Percentiles rank a stretch among this genome's conserved stretches.
These are phyloP conservation scores for Aspergillus avenaceus DNA, from an alignment of 495 filamentous ascomycete genomes.

Conservation along the genomic window DNA sequence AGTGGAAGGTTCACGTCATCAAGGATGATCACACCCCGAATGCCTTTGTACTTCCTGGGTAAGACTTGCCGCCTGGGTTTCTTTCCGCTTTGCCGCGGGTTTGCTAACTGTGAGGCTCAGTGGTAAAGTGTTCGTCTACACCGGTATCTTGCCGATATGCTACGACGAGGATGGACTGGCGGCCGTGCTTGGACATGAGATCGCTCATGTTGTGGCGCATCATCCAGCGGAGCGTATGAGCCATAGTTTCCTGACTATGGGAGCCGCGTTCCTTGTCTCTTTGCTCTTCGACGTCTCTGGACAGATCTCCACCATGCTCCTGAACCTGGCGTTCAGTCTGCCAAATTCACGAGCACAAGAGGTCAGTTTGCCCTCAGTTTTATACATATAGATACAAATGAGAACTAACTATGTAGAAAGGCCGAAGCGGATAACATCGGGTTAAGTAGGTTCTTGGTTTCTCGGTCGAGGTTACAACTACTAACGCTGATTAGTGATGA, in stretches of 20 bases:
- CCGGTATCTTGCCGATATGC: slow-evolving; percentile 73
- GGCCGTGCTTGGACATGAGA: slow-evolving; percentile 86
- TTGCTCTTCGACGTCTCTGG: slow-evolving; percentile 50
- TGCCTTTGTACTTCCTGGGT: slow-evolving; percentile 87
- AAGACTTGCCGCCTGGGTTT: background rate
- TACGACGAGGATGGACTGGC: slow-evolving; percentile 71
- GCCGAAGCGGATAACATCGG: slow-evolving; percentile 86
- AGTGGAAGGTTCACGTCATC: slow-evolving; percentile 88
- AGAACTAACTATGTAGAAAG: slow-evolving; percentile 14
- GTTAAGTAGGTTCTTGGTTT: slow-evolving; percentile 44
- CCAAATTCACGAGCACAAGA: slow-evolving; percentile 72
- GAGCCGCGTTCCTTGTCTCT: slow-evolving; percentile 47
- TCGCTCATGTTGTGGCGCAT: slow-evolving; percentile 84
- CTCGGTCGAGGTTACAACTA: slow-evolving; percentile 25
- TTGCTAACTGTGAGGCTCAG: slow-evolving; percentile 26
- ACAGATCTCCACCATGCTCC: slow-evolving; percentile 30
- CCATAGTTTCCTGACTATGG: slow-evolving; percentile 51
- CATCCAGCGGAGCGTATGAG: slow-evolving; percentile 77
- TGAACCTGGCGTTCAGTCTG: slow-evolving; percentile 61
- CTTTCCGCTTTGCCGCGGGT: background rate
- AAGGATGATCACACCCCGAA: slow-evolving; percentile 61
- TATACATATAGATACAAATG: background rate
- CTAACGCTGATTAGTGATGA: slow-evolving; percentile 46
- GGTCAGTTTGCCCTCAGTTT: slow-evolving; percentile 22
- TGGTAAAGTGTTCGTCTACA: slow-evolving; percentile 91